Base-by-base conservation (phyloP, 2,329 filamentous ascomycete species). In the Stagonosporopsis cucurbitacearum region DNA sequence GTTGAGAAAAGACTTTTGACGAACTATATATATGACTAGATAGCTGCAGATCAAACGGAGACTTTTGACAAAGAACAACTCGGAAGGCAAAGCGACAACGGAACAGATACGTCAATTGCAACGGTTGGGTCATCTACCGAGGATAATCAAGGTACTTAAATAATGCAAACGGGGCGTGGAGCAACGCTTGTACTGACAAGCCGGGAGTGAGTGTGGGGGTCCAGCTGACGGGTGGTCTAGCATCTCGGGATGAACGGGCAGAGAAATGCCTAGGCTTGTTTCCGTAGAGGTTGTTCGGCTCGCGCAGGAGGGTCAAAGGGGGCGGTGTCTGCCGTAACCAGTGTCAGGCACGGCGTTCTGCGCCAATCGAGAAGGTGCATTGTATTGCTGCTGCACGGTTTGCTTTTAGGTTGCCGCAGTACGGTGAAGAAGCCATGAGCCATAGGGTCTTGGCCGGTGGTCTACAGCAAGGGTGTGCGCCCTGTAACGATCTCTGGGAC, bases 401-500 rank as follows among this genome's bases (percentile, higher is more conserved):
- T 74, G 65, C 65, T 75, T 73, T 32, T 32, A 6, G 30, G 59
- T 26, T 55, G 45, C 52, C 41, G 41, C 46, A 44, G 66, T 22
- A 45, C 42, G 33, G 50, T 40, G 23, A 39, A 45, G 62, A 60
- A 60, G 65, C 65, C 60, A 41, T 44, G 56, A 61, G 62, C 65
- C 62, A 62, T 68, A 63, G 67, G 65, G 70, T 71, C 69, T 70
- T 72, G 71, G 70, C 68, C 66, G 65, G 62, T 66, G 58, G 65
- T 62, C 59, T 51, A 64, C 60, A 57, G 60, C 65, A 65, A 64
- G 69, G 67, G 68, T 62, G 51, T 40, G 54, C 62, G 71, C 71
- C 72, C 68, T 67, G 69, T 69, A 70, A 72, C 69, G 73, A 75
- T 75, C 72, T 62, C 58, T 72, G 65, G 68, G 66, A 58, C 62